Evolutionary conservation across 225 moss, liverwort and hornwort genomes (phyloP), one percentile per base, ranked within the genome.

Genomic region (Ulota crispa): DNA sequence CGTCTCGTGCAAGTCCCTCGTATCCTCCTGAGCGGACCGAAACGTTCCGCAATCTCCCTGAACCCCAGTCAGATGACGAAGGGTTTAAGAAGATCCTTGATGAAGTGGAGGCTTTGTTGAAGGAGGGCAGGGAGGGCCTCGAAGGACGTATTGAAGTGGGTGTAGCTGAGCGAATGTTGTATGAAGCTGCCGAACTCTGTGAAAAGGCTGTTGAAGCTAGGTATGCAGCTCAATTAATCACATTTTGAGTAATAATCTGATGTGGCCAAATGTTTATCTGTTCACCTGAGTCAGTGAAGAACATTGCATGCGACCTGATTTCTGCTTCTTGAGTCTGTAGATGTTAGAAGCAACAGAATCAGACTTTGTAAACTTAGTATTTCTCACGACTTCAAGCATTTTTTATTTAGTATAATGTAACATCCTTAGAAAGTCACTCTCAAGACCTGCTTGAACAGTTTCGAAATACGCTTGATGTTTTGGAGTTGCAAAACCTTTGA

Each of bases 91-190:
- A 84, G 77, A 75, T 89, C 65, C 81, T 97, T 27, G 95, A 94
- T 76, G 92, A 95, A 85, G 95, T 93, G 71, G 94, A 92, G 75
- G 95, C 89, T 57, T 86, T 97, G 82, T 79, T 97, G 78, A 92
- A 89, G 71, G 92, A 97, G 85, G 97, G 95, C 41, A 89, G 90
- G 89, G 90, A 95, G 68, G 97, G 97, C 13, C 86, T 97, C 23
- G 97, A 94, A 79, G 97, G 97, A 28, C 89, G 92, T 81, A 87
- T 97, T 81, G 97, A 97, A 89, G 95, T 97, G 80, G 97, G 94
- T 52, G 91, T 97, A 8, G 97, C 95, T n/a, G 97, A 97, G 79
- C 84, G 87, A 71, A 94, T 97, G 97, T 83, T 97, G 30, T 91
- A 94, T 72, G 94, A 97, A 83, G 95, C 95, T 69, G 94, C 93